These are phyloP conservation scores for Aspergillus sclerotiicarbonarius DNA, from an alignment of 495 filamentous ascomycete species.

Conservation along the genomic window DNA sequence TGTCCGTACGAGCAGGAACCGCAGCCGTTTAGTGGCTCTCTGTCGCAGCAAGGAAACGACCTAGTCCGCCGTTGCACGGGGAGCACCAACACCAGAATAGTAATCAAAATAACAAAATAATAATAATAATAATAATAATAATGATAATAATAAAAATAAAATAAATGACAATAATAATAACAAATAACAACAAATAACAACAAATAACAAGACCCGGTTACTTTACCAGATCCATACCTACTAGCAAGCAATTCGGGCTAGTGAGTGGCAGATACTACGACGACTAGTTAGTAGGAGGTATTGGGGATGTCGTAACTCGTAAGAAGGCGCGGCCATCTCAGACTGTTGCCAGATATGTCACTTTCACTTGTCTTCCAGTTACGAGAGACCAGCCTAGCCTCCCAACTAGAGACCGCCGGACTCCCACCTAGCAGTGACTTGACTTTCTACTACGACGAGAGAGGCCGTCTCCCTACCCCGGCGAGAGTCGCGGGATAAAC, in stretches of 20 bases:
- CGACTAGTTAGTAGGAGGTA: too few relatives aligned
- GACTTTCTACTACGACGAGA: not conserved
- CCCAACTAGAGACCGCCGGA: not conserved
- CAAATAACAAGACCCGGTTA: not conserved
- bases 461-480: constrained; percentile 14
- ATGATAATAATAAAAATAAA: not conserved
- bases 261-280: not conserved
- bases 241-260: not conserved
- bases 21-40: not conserved
- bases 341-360: not conserved
- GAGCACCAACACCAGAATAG: not conserved
- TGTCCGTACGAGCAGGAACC: constrained; percentile 3
- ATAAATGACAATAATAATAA: not conserved
- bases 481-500: constrained; percentile 25
- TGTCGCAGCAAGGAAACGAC: constrained; percentile 9
- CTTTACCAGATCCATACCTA: too few relatives aligned
- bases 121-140: constrained; percentile 4
- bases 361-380: not conserved
- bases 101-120: not conserved
- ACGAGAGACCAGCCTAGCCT: not conserved
- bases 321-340: not conserved
- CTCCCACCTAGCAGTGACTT: not conserved
- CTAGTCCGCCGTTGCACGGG: constrained; percentile 10
- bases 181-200: too few relatives aligned
- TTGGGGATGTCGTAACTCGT: not conserved